These are phyloP conservation scores for Penicillium decumbens DNA, from an alignment of 2,329 filamentous ascomycete species.

Conservation along the genomic window DNA sequence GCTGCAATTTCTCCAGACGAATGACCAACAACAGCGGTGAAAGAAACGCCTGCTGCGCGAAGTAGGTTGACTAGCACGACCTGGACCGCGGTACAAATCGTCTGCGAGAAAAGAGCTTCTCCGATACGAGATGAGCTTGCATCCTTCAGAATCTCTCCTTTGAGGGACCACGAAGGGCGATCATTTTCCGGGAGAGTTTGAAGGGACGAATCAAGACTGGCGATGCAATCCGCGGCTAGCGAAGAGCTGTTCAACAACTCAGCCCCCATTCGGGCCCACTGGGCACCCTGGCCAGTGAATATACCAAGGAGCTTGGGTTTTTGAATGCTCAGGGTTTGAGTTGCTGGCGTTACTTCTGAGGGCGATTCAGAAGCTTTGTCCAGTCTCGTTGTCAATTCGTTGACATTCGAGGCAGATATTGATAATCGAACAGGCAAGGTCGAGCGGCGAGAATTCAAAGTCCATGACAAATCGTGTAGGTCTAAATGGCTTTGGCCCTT, in stretches of 20 bases:
- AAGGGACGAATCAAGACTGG: slow-evolving; percentile 15
- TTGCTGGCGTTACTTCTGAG: not conserved
- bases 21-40: slow-evolving; percentile 45
- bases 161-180: slow-evolving; percentile 22
- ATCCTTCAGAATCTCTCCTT: slow-evolving; percentile 16
- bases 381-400: slow-evolving; percentile 9
- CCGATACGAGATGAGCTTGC: slow-evolving; percentile 13
- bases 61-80: slow-evolving; percentile 28
- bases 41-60: slow-evolving; percentile 29
- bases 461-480: slow-evolving; percentile 19
- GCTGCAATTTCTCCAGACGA: slow-evolving; percentile 51
- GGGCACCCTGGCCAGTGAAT: slow-evolving; percentile 33
- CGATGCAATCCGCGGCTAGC: slow-evolving; percentile 12
- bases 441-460: slow-evolving; percentile 20
- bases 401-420: slow-evolving; percentile 9
- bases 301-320: slow-evolving; percentile 19
- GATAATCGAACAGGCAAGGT: slow-evolving; percentile 17
- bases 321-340: slow-evolving; percentile 5
- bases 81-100: slow-evolving; percentile 27
- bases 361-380: slow-evolving; percentile 5
- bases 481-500: not conserved
- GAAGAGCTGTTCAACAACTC: slow-evolving; percentile 14
- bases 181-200: slow-evolving; percentile 18
- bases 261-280: slow-evolving; percentile 31
- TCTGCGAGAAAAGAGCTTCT: slow-evolving; percentile 22